Base-by-base conservation (phyloP, 2,329 filamentous ascomycete genomes). In the Clonostachys rhizophaga region DNA sequence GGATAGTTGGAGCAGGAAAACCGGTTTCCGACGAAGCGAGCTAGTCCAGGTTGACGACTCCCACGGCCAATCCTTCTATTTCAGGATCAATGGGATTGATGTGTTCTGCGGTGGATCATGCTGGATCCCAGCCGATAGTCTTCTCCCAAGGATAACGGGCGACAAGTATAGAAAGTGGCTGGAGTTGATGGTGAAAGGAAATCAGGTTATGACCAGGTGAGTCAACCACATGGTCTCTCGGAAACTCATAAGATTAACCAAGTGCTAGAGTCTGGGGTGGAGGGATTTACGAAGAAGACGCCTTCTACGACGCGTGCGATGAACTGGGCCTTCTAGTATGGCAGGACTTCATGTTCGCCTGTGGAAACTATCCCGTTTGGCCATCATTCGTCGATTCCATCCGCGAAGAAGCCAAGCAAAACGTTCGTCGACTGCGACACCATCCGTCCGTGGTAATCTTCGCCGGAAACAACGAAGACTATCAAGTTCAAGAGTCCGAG, bases 301-400 rank as follows among this genome's bases (percentile, higher is more conserved):
- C 71, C n/a, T 87, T 91, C 59, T 88, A 88, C 61, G 76, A 85
- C 16, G 72, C 81, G 10, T 89, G 85, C 55, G 86, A 91, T 54
- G 81, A 87, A 59, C 65, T 87, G 3, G 87, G 87, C 9, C 71
- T 91, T 13, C 66, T 91, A 40, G 83, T 90, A 9, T 91, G 87
- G 87, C 86, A 90, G 57, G 87, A 91, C 58, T 91, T 90, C 59
- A 79, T 86, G 68, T 91, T 91, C 59, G 86, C 79, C 30, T 88
- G 85, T 55, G 83, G 82, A 20, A 83, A 82, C 53, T 87, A 86
- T 59, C 87, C 87, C 34, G 77, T 80, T 3, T 82, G 80, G 57
- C 74, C 79, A 1, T 69, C 72, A 9, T 79, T 85, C 42, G 67
- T 86, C 16, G 65, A 75, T 20, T 82, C 76, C 1, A 76, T 88